phyloP scores from a whole-genome alignment of 73 alveolate genomes.

The Paramecium biaurelia region DNA sequence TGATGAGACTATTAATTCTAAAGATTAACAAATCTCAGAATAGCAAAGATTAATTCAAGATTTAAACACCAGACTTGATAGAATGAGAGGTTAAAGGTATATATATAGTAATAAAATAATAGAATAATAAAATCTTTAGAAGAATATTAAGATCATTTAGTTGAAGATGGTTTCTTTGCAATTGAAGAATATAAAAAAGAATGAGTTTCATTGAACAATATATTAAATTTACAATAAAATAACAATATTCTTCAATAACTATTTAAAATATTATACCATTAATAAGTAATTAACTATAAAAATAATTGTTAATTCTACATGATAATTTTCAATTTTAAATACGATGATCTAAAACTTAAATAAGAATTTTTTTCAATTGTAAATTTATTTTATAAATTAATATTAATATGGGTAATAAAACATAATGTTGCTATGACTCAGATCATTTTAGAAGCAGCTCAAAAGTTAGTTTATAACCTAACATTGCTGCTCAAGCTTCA shows the following conservation, averaged over 20 bases:
- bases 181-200: background rate
- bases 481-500: background rate
- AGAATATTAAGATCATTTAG: background rate
- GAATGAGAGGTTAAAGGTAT: background rate
- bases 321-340: background rate
- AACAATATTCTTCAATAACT: background rate
- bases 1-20: background rate
- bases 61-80: background rate
- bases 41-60: background rate
- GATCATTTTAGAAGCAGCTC: background rate
- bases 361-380: background rate
- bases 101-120: background rate
- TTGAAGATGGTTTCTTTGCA: background rate
- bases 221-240: background rate
- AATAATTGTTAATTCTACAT: background rate
- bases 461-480: background rate
- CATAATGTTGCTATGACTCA: background rate
- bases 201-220: background rate
- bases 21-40: background rate
- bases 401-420: slow-evolving; percentile 36
- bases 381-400: background rate
- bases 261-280: background rate
- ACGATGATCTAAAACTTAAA: background rate
- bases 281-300: background rate
- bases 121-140: background rate